A percentile compares a stretch with the other conserved stretches of the same genome.
These are phyloP conservation scores for Domatiomyces globalis DNA, from an alignment of 2,329 filamentous ascomycete species.

Conservation along the genomic window DNA sequence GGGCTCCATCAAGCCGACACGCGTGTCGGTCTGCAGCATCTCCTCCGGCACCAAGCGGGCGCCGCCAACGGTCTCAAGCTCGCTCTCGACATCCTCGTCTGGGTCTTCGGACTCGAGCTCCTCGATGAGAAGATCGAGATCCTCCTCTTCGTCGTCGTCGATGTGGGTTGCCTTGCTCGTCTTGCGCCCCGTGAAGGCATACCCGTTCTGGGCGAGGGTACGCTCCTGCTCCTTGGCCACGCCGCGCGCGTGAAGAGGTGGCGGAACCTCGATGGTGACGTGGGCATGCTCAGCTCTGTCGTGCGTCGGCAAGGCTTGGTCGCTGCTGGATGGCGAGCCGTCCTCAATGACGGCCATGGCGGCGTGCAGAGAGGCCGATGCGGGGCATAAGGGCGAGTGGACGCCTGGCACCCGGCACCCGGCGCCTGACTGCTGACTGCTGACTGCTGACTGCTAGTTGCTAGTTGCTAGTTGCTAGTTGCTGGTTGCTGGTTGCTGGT, in stretches of 20 bases:
- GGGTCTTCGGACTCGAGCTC: slow-evolving; percentile 72
- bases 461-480: too few species aligned
- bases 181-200: slow-evolving; percentile 4
- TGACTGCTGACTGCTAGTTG: too few species aligned
- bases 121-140: slow-evolving; percentile 75
- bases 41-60: slow-evolving; percentile 54
- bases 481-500: too few species aligned
- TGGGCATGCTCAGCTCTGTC: background rate
- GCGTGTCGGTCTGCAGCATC: slow-evolving; percentile 61
- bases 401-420: background rate
- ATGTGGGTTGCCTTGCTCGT: slow-evolving; percentile 25
- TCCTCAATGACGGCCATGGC: background rate
- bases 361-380: background rate
- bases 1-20: slow-evolving; percentile 54
- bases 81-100: slow-evolving; percentile 47
- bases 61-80: slow-evolving; percentile 39
- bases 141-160: slow-evolving; percentile 63
- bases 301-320: too few species aligned
- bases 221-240: slow-evolving; percentile 5
- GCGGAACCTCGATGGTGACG: background rate
- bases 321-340: background rate
- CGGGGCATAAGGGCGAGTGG: background rate
- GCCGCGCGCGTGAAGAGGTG: background rate
- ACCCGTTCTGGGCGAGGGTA: slow-evolving; percentile 4
- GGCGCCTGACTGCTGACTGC: background rate